phyloP scores from a whole-genome alignment of 768 basidiomycete genomes.

The Russula virescens region DNA sequence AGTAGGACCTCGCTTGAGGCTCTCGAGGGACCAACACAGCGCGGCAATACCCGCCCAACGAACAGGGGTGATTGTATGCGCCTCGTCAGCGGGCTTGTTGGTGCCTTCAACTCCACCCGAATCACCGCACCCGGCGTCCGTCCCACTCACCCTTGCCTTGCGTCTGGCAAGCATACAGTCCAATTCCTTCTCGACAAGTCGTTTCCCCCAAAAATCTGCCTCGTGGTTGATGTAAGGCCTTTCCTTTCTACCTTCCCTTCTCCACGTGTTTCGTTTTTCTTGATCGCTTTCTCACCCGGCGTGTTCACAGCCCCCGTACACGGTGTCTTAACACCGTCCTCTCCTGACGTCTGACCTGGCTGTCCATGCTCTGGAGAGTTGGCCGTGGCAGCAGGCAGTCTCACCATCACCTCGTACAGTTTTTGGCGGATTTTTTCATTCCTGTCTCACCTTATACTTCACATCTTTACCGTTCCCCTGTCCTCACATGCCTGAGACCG shows the following conservation, averaged over 20 bases:
- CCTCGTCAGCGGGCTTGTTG: too few relatives aligned
- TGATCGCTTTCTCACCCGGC: conserved; percentile 5
- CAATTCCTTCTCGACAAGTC: background rate
- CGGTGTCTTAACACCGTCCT: conserved; percentile 34
- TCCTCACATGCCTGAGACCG: conserved; percentile 27
- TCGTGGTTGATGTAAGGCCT: conserved; percentile 18
- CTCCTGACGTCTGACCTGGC: conserved; percentile 38
- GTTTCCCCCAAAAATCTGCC: background rate
- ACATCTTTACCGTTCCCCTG: conserved; percentile 11
- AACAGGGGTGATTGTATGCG: background rate
- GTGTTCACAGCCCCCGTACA: conserved; percentile 27
- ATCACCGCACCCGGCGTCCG: background rate
- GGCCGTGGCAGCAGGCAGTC: conserved; percentile 45
- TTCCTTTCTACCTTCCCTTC: background rate
- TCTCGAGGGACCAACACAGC: background rate
- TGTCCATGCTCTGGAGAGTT: conserved; percentile 72
- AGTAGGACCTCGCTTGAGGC: background rate
- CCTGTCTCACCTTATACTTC: conserved; percentile 23
- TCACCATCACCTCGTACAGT: conserved; percentile 35
- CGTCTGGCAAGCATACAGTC: background rate
- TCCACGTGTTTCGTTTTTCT: conserved; percentile 15
- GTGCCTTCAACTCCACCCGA: conserved; percentile 9
- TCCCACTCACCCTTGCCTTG: background rate
- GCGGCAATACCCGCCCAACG: conserved; percentile 9
- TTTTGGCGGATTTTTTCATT: conserved; percentile 27